Evolutionary conservation across 345 rosid genomes (phyloP), one percentile per base, ranked within the genome.

Genomic region (Eucalyptus marginata): DNA sequence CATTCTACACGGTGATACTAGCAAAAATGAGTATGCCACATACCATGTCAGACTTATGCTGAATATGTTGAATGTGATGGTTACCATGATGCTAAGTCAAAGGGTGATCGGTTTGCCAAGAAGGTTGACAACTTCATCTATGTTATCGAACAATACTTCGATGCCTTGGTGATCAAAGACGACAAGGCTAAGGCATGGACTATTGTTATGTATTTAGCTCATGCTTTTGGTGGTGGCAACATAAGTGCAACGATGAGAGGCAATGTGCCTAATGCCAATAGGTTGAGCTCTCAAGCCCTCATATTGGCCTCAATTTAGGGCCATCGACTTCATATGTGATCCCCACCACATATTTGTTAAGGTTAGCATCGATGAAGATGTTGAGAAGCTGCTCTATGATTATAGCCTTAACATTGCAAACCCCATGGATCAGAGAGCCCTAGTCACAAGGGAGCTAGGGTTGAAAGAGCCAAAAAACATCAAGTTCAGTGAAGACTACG

Each of bases 351-450:
- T 66, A 20, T 94, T 89, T 86, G 94, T 91, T 10, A 94, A 94
- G 5, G 93, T 93, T 8, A 93, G 93, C 8, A 87, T 94, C 18
- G 49, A 68, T 13, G 31, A 14, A 43, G 94, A 94, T 83, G 90
- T 49, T 49, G 91, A 89, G 84, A 93, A 92, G 91, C 88, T 93
- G 52, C 40, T 85, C 83, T 87, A 87, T 7, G 93, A 89, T 86
- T 91, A 93, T 81, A 91, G 81, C 5, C 47, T 92, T 46, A 64
- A 47, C 2, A 91, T 88, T 10, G 66, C 85, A 46, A 94, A 90
- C 27, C 44, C 7, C 36, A 87, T 90, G 80, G 94, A 94, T 46
- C 52, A 92, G 89, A 64, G 92, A 86, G 54, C 18, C 10, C 20
- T 90, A 88, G 94, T 93, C 5, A 90, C 62, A 11, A 89, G 89